These are phyloP conservation scores for Chimonanthus praecox DNA, from an alignment of 164 flowering plant species.

Conservation along the genomic window DNA sequence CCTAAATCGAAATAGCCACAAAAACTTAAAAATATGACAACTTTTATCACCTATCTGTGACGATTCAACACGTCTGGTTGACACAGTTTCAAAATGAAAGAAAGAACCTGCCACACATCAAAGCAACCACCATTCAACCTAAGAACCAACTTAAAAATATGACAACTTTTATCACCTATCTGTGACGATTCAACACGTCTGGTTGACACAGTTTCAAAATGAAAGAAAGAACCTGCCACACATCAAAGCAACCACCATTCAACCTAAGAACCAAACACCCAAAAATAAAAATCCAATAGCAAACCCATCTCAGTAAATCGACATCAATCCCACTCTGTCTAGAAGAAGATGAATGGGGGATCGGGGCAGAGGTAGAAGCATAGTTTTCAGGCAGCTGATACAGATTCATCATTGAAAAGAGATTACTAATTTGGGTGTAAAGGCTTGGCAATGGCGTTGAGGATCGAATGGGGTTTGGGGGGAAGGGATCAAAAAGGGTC, in stretches of 20 bases:
- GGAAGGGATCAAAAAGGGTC: slow-evolving; percentile 43
- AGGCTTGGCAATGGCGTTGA: not conserved
- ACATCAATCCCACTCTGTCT: slow-evolving; percentile 22
- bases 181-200: slow-evolving; percentile 75
- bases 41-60: slow-evolving; percentile 47
- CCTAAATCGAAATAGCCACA: slow-evolving; percentile 1
- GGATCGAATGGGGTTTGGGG: slow-evolving; percentile 18
- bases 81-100: slow-evolving; percentile 19
- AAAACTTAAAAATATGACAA: not conserved
- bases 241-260: not conserved
- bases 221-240: slow-evolving; percentile 3
- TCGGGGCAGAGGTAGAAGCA: slow-evolving; percentile 9
- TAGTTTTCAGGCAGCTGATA: not conserved
- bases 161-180: slow-evolving; percentile 32
- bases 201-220: slow-evolving; percentile 33
- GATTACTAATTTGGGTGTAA: not conserved
- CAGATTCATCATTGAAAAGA: not conserved
- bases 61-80: slow-evolving; percentile 76
- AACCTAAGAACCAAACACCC: not conserved
- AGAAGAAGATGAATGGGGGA: slow-evolving; percentile 27
- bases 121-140: not conserved
- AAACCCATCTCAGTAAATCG: not conserved
- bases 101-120: slow-evolving; percentile 2
- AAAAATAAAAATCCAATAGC: not conserved
- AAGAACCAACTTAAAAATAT: not conserved